Conservation (phyloP, 371 early-diverging fungal genomes). For the Rhizopus microsporus region DNA sequence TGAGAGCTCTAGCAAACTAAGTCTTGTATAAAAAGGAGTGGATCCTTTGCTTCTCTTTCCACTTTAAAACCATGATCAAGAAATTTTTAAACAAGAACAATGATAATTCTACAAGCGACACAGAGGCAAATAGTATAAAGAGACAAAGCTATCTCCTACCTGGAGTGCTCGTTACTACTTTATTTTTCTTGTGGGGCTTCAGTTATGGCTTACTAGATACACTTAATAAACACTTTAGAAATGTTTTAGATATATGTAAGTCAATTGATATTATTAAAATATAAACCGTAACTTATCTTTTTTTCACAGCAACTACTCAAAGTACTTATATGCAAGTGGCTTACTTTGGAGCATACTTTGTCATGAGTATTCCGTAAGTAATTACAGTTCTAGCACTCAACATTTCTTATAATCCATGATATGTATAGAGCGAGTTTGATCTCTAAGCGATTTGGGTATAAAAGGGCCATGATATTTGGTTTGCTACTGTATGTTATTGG, state of each 20-base stretch:
- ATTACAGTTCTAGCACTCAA: not conserved
- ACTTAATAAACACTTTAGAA: slow-evolving; percentile 48
- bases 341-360: slow-evolving; percentile 53
- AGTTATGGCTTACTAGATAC: slow-evolving; percentile 52
- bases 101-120: not conserved
- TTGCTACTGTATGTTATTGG: slow-evolving; percentile 47
- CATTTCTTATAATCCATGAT: not conserved
- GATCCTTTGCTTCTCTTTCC: too few species aligned
- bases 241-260: slow-evolving; percentile 43
- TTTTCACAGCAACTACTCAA: slow-evolving; percentile 38
- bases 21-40: too few species aligned
- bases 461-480: slow-evolving; percentile 45
- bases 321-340: slow-evolving; percentile 54
- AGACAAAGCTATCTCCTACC: slow-evolving; percentile 16
- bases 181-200: slow-evolving; percentile 55
- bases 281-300: not conserved
- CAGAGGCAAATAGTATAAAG: not conserved
- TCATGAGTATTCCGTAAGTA: slow-evolving; percentile 49
- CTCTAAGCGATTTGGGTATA: slow-evolving; percentile 46
- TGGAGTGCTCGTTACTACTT: slow-evolving; percentile 38
- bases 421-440: slow-evolving; percentile 41
- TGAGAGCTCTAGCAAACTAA: too few species aligned
- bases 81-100: not conserved
- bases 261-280: not conserved
- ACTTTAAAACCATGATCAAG: not conserved